phyloP scores from a whole-genome alignment of 2,329 filamentous ascomycete species.

The Botrytis sinoallii region DNA sequence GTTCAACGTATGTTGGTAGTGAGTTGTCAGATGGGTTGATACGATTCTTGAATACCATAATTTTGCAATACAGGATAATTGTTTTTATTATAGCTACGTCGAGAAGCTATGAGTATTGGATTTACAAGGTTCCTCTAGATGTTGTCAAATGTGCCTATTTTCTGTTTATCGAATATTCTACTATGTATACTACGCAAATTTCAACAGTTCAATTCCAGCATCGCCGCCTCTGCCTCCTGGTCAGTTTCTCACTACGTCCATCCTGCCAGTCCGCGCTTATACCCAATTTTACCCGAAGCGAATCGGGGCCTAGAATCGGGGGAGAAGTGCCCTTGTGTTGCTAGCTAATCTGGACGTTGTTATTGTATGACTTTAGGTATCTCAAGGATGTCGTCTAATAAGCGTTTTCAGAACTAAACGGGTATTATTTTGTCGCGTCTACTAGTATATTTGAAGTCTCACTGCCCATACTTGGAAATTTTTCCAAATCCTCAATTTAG shows the following conservation, averaged over 20 bases:
- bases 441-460: not conserved
- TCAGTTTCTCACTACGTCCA: not conserved
- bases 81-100: not conserved
- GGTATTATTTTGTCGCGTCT: not conserved
- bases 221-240: not conserved
- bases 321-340: not conserved
- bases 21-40: not conserved
- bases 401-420: not conserved
- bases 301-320: not conserved
- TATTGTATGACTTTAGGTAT: too few relatives aligned
- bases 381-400: not conserved
- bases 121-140: not conserved
- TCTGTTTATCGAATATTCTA: not conserved
- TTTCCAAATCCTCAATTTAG: not conserved
- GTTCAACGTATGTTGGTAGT: not conserved
- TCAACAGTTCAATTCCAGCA: not conserved
- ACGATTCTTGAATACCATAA: constrained; percentile 1
- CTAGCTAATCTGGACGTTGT: not conserved
- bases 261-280: not conserved
- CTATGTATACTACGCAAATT: not conserved
- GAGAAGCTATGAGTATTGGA: not conserved
- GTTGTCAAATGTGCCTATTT: not conserved
- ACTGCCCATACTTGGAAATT: not conserved
- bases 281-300: not conserved
- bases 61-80: not conserved